A percentile compares a stretch with the other conserved stretches of the same genome.
Evolutionary conservation across 306 rosid genomes (phyloP).

Genomic region (Prunus salicina): DNA sequence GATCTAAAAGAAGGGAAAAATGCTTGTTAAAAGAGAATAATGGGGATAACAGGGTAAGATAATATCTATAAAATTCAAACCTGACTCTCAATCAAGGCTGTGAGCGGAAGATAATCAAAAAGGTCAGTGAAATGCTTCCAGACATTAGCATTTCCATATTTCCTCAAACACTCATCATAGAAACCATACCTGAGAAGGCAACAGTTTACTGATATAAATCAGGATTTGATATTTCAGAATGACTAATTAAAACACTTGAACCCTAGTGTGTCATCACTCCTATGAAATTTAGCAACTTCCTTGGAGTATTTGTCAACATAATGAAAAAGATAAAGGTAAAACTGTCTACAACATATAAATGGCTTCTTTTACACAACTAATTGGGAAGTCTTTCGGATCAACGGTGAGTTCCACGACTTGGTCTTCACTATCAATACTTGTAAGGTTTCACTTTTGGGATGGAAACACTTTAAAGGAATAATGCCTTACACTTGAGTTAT

Average conservation of each 20-base stretch:
- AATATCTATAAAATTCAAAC: constrained; percentile 41
- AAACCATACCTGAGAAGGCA: constrained; percentile 82
- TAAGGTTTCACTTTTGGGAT: neutral
- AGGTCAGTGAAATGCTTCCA: constrained; percentile 95
- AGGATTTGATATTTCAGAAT: neutral
- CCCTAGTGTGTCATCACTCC: neutral
- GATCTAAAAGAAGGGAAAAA: constrained; percentile 38
- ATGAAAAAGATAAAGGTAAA: neutral
- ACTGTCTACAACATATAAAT: neutral
- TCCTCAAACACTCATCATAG: constrained; percentile 96
- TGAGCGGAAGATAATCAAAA: constrained; percentile 91
- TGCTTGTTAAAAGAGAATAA: constrained; percentile 3
- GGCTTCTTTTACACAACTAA: neutral
- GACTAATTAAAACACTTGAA: neutral
- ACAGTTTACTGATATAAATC: neutral
- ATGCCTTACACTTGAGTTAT: constrained; percentile 95
- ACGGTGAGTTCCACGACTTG: neutral
- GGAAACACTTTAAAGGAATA: constrained; percentile 1
- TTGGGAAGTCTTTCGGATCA: neutral
- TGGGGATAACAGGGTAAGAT: neutral
- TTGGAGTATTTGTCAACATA: neutral
- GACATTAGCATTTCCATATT: constrained; percentile 97
- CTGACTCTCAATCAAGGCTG: constrained; percentile 99
- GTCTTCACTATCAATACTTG: neutral
- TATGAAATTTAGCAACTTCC: neutral